Conservation (phyloP, 2,329 filamentous ascomycete genomes). For the Teratosphaeria pseudoeucalypti region DNA sequence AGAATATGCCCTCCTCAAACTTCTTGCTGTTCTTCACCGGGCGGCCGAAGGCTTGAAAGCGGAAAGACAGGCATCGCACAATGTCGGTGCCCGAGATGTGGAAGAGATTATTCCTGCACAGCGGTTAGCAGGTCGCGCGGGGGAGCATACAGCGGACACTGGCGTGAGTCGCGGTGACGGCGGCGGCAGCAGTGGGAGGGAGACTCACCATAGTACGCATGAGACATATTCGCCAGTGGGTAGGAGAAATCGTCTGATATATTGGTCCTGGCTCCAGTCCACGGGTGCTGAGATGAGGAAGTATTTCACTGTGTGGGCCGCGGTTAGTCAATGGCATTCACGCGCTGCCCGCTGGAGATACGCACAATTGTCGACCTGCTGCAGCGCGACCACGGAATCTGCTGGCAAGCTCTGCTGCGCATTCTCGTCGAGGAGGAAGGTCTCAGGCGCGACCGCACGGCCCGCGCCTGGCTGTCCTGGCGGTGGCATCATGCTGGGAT, state of each 20-base stretch:
- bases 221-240: constrained; percentile 98
- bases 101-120: constrained; percentile 82
- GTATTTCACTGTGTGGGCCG: constrained; percentile 70
- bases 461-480: constrained; percentile 46
- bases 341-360: neutral
- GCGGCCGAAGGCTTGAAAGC: constrained; percentile 96
- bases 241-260: constrained; percentile 88
- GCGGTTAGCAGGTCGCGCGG: constrained; percentile 20
- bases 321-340: constrained; percentile 22
- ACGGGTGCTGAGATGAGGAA: constrained; percentile 98
- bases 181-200: constrained; percentile 5
- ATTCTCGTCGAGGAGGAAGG: constrained; percentile 95
- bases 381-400: constrained; percentile 91
- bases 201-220: constrained; percentile 73
- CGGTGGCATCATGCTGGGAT: constrained; percentile 69
- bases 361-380: constrained; percentile 96
- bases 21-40: constrained; percentile 99
- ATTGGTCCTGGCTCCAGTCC: constrained; percentile 94
- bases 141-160: neutral
- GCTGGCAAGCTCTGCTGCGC: constrained; percentile 92
- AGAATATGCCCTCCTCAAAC: constrained; percentile 99
- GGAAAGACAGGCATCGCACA: constrained; percentile 92
- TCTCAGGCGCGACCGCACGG: constrained; percentile 70
- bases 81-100: constrained; percentile 99
- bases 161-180: neutral